Base-by-base conservation (phyloP, 2,329 filamentous ascomycete genomes). In the Keithomyces neogunnii region DNA sequence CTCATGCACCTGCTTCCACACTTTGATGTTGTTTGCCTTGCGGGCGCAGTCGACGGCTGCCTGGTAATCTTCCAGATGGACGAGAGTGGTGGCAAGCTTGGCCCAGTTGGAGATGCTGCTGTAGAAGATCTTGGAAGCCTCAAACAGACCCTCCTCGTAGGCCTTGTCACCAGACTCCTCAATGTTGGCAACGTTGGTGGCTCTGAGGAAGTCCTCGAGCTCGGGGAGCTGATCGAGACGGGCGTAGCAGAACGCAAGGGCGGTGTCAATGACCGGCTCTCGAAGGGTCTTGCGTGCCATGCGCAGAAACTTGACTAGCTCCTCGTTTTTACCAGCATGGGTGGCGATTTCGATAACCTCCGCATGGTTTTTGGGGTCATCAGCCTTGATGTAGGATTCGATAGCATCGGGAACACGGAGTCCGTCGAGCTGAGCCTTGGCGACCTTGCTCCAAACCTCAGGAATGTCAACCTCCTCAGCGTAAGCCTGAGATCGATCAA, bases 51-150 rank as follows among this genome's bases (percentile, higher is more conserved):
- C 93, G 42, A 99, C 93, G 45, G 93, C 93, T 60, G 89, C 89
- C 71, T 99, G 95, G 75, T 99, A 97, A 61, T 99, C 93, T 58
- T 85, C 87, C 5, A 99, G 83, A 69, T 97, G 90, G n/a, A 99
- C 93, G 54, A 97, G 81, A 9, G 93, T 99, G 9, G 93, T 97
- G 11, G 93, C 91, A 62, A 99, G 84, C 77, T 99, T 99, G 51
- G 92, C 92, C 93, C 93, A 99, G 80, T 99, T 99, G 50, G 93
- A 99, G 67, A 99, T 95, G 74, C 89, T 97, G 51, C 84, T 89
- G 75, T 85, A 99, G 80, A 97, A 99, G 65, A 99, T 97, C 82
- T 99, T 99, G 58, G 93, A 89, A 43, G 93, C 93, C 76, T 97
- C 87, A 64, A 93, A 92, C 64, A 89, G 85, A 54, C 92, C 92